phyloP scores from a whole-genome alignment of 2,329 filamentous ascomycete species.

The Pestalotiopsis fici region DNA sequence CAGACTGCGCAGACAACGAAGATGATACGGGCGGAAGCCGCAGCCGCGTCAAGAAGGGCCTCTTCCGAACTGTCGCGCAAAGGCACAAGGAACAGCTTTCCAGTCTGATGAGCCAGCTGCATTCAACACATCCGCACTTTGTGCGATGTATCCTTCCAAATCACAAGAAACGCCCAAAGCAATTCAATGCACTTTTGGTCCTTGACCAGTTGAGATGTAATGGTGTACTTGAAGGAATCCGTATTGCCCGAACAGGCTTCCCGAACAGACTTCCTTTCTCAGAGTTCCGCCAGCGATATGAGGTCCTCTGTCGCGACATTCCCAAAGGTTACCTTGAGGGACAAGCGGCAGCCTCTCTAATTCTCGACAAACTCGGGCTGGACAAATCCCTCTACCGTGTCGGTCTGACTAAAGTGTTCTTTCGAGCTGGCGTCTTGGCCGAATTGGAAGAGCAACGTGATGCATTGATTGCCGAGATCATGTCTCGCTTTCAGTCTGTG shows the following conservation, averaged over 20 bases:
- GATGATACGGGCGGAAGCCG: conserved; percentile 69
- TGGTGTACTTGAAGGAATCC: conserved; percentile 97
- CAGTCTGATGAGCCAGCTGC: conserved; percentile 90
- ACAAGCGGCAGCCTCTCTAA: conserved; percentile 79
- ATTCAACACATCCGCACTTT: conserved; percentile 97
- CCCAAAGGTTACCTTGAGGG: conserved; percentile 91
- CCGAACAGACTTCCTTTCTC: conserved; percentile 90
- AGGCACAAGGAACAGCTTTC: conserved; percentile 97
- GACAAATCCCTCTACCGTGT: conserved; percentile 89
- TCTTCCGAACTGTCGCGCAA: conserved; percentile 96
- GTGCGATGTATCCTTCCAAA: conserved; percentile 97
- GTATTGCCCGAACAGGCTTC: conserved; percentile 95
- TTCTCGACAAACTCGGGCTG: conserved; percentile 85
- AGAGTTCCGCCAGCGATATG: conserved; percentile 94
- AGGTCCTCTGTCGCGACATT: conserved; percentile 87
- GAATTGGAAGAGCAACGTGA: conserved; percentile 97
- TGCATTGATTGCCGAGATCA: conserved; percentile 88
- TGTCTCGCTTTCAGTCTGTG: conserved; percentile 89
- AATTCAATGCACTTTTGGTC: conserved; percentile 88
- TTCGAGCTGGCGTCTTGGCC: conserved; percentile 91
- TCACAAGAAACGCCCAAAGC: conserved; percentile 95
- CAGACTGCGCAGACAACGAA: conserved; percentile 81
- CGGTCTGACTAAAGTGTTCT: conserved; percentile 96
- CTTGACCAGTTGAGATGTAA: conserved; percentile 97
- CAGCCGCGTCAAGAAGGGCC: conserved; percentile 91